These are phyloP conservation scores for Malbranchea zuffiana DNA, from an alignment of 2,329 filamentous ascomycete species.

Conservation along the genomic window DNA sequence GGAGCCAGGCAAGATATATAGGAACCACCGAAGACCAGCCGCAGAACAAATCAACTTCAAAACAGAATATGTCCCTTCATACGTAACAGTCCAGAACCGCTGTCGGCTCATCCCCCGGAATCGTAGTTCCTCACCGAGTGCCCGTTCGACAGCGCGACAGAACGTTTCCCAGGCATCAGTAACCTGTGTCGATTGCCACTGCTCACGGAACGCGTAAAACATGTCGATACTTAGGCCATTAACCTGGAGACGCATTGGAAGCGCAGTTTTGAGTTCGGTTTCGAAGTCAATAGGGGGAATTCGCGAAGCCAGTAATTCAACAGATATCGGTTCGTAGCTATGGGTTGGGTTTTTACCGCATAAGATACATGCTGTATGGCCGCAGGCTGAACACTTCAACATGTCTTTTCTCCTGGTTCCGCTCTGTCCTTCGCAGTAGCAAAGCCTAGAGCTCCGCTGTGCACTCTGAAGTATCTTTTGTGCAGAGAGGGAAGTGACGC, in stretches of 20 bases:
- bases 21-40: constrained; percentile 33
- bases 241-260: constrained; percentile 35
- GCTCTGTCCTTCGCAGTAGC: constrained; percentile 46
- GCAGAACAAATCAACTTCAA: constrained; percentile 32
- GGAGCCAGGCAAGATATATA: constrained; percentile 37
- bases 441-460: constrained; percentile 38
- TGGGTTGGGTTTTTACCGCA: constrained; percentile 48
- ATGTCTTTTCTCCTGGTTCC: constrained; percentile 31
- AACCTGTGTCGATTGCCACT: constrained; percentile 2
- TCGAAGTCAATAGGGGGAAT: constrained; percentile 37
- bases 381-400: constrained; percentile 42
- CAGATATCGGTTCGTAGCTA: constrained; percentile 27
- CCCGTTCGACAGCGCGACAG: constrained; percentile 10
- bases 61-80: constrained; percentile 29
- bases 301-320: constrained; percentile 26
- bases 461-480: constrained; percentile 18
- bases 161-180: constrained; percentile 12
- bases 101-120: constrained; percentile 26
- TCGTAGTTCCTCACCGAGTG: constrained; percentile 26
- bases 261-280: constrained; percentile 28
- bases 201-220: constrained; percentile 17
- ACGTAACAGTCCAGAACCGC: constrained; percentile 34
- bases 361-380: constrained; percentile 43
- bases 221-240: constrained; percentile 20
- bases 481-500: constrained; percentile 10